Conservation (phyloP, 2,329 filamentous ascomycete genomes). For the Nothomitra cinnamomea region DNA sequence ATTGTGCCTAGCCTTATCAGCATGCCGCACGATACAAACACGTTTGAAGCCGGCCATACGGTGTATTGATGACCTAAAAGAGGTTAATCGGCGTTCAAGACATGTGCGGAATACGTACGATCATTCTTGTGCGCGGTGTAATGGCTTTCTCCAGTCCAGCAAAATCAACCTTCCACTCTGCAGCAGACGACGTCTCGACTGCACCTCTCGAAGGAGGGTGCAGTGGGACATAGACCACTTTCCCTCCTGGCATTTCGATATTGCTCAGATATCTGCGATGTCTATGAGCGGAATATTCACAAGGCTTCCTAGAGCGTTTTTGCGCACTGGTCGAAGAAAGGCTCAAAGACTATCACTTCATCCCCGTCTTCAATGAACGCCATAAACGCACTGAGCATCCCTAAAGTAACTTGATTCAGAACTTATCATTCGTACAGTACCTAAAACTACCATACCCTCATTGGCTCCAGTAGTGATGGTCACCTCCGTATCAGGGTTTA, state of each 20-base stretch:
- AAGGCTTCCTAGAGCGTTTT: not conserved
- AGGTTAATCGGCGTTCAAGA: not conserved
- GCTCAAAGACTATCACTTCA: slow-evolving; percentile 95
- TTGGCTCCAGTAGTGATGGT: slow-evolving; percentile 88
- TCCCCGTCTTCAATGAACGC: slow-evolving; percentile 87
- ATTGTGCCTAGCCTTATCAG: slow-evolving; percentile 44
- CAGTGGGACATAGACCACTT: slow-evolving; percentile 87
- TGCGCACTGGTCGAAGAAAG: slow-evolving; percentile 84
- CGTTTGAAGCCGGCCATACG: slow-evolving; percentile 20
- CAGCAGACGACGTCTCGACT: slow-evolving; percentile 62
- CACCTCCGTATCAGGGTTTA: slow-evolving; percentile 84
- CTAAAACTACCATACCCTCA: slow-evolving; percentile 33
- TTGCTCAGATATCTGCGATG: slow-evolving; percentile 70
- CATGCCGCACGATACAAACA: not conserved
- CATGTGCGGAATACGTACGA: slow-evolving; percentile 46
- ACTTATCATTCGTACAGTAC: slow-evolving; percentile 1
- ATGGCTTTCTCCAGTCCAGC: slow-evolving; percentile 66
- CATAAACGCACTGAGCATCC: slow-evolving; percentile 97
- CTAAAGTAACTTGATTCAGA: slow-evolving; percentile 19
- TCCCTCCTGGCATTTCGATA: slow-evolving; percentile 95
- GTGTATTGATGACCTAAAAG: slow-evolving; percentile 30
- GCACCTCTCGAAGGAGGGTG: slow-evolving; percentile 72
- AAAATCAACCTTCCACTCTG: slow-evolving; percentile 79
- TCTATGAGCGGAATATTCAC: not conserved
- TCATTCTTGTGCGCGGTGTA: slow-evolving; percentile 83